A percentile compares a stretch with the other conserved stretches of the same genome.
Evolutionary conservation across 495 filamentous ascomycete genomes (phyloP).

Genomic region (Penicillium maclennaniae): DNA sequence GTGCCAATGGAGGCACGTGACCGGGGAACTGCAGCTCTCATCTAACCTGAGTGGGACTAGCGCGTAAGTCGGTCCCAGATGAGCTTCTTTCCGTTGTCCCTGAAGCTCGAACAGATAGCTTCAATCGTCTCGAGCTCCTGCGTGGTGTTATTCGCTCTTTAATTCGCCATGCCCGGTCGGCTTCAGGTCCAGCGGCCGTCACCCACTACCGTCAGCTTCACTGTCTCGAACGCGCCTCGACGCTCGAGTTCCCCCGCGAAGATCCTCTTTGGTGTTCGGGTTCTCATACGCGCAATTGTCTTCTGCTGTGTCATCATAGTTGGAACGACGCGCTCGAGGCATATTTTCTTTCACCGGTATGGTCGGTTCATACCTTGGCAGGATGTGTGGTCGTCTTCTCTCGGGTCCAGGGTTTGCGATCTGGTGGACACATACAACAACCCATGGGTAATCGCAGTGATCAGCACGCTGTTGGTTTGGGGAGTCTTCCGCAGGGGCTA

Average conservation of each 20-base stretch:
- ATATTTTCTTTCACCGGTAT: constrained; percentile 22
- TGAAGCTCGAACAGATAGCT: neutral
- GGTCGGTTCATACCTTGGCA: constrained; percentile 25
- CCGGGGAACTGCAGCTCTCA: constrained; percentile 8
- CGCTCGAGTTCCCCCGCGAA: constrained; percentile 55
- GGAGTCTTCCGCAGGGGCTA: constrained; percentile 48
- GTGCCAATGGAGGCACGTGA: constrained; percentile 24
- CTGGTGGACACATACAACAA: constrained; percentile 37
- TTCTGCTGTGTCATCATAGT: constrained; percentile 40
- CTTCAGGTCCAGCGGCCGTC: constrained; percentile 72
- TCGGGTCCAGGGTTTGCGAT: constrained; percentile 27
- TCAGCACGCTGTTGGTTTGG: constrained; percentile 37
- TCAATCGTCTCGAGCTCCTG: constrained; percentile 8
- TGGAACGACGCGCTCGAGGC: constrained; percentile 36
- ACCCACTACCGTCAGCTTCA: constrained; percentile 81
- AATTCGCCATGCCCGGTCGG: constrained; percentile 38
- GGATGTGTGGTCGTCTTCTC: constrained; percentile 31
- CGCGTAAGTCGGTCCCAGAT: constrained; percentile 6
- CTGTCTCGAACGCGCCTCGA: constrained; percentile 67
- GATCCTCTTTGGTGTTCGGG: constrained; percentile 45
- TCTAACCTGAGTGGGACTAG: constrained; percentile 22
- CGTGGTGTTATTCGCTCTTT: neutral
- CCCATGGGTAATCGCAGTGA: constrained; percentile 24
- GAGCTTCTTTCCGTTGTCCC: constrained; percentile 8
- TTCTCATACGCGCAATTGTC: constrained; percentile 46